Evolutionary conservation across 257 asterid species (phyloP), one percentile per base, ranked within the genome.

Genomic region (Cynanchum wilfordii): DNA sequence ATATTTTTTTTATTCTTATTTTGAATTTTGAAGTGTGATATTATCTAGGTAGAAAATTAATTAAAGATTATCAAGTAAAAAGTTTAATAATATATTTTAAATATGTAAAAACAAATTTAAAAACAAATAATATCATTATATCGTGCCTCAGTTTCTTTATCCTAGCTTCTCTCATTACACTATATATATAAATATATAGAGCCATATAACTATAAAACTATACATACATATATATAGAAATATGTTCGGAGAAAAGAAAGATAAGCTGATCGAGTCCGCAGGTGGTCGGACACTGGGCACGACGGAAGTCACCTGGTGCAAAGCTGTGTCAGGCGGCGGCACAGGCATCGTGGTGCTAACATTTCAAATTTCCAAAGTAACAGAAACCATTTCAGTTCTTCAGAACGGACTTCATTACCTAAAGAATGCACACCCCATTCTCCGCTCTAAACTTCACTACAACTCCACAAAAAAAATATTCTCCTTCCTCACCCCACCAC

Each of bases 231-330:
- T 49, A 60, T 12, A 22, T 33, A 33, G 38, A 33, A 68, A 0
- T 2, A 75, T 75, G 79, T 5, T 73, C 12, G 70, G 74, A 5
- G 42, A 54, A 22, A 68, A 58, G n/a, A 58, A 38, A 47, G 7
- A 42, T 10, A 68, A 44, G 17, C 4, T 54, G 2, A 52, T 40
- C 2, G 60, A 63, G 19, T 40, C 62, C 3, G 1, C 38, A 33
- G 38, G 47, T 6, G 38, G 62, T 45, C 62, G 73, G 55, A 54
- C 27, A 9, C 24, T 30, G 44, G 62, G 73, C 8, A 47, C 1
- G 49, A 91, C 92, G 50, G 97, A 91, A 84, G 81, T 79, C 15
- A 81, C 78, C 63, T 89, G 96, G 96, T 87, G 94, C 79, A 84
- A 84, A 2, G 92, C 96, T 1, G 84, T 87, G 44, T 73, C 89